Evolutionary conservation across 352 stramenopile species (phyloP).

Genomic region (Peronospora destructor): DNA sequence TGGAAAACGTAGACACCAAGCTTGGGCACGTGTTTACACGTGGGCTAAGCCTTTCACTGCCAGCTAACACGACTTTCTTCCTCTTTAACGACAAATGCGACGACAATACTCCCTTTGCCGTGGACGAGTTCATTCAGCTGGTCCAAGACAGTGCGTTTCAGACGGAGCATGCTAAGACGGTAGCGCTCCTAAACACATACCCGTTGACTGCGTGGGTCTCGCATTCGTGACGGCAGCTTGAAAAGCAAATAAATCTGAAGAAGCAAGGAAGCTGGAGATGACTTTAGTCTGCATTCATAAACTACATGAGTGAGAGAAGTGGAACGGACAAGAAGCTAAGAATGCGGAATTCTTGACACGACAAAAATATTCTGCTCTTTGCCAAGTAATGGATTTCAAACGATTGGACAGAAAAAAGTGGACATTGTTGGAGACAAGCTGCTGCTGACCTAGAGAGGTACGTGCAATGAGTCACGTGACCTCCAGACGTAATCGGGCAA

Average conservation of each 20-base stretch:
- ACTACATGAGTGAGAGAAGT: constrained; percentile 1
- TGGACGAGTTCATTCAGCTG: constrained; percentile 11
- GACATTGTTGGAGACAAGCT: neutral
- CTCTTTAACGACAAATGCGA: constrained; percentile 25
- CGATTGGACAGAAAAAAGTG: too few relatives aligned
- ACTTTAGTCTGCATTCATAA: neutral
- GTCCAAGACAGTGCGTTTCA: constrained; percentile 22
- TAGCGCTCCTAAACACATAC: constrained; percentile 16
- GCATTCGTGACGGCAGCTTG: neutral
- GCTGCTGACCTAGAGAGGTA: neutral
- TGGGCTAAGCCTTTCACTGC: constrained; percentile 28
- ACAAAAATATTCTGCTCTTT: constrained; percentile 10
- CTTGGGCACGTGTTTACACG: constrained; percentile 27
- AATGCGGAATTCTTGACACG: constrained; percentile 22
- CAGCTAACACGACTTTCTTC: constrained; percentile 38
- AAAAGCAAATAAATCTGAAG: neutral
- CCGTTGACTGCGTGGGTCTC: constrained; percentile 14
- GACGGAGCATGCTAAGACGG: constrained; percentile 21
- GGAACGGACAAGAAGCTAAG: constrained; percentile 20
- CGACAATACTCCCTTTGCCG: neutral
- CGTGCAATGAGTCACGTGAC: neutral
- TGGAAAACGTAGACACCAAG: constrained; percentile 22
- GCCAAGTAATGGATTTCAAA: neutral
- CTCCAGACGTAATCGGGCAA: neutral
- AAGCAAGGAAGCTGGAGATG: neutral